Evolutionary conservation across 352 stramenopile species (phyloP), one percentile per base, ranked within the genome.

Genomic region (Globisporangium viniferum): DNA sequence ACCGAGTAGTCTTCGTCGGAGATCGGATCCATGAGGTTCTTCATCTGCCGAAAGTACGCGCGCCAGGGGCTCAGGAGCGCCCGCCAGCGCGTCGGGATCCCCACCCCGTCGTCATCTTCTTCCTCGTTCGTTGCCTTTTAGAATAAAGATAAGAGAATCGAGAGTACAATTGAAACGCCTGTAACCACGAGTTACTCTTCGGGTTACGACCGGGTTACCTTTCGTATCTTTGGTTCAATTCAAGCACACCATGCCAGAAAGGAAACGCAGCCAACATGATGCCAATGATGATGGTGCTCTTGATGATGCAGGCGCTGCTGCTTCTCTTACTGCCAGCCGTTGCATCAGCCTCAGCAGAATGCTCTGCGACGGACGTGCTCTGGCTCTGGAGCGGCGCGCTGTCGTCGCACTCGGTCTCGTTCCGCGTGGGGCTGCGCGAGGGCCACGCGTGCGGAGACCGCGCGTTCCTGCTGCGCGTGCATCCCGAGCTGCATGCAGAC

Each of bases 351-450:
- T 24, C 56, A 20, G n/a, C 33, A 33, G 9, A 53, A 24, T 92
- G 84, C 36, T 67, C 74, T 48, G 68, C 73, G 0, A 74, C 69
- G 0, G 83, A 91, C 53, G 82, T 92, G 59, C 49, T 86, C 36
- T 94, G 86, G 86, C 33, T 94, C 15, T 94, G 86, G 86, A 88
- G 80, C 44, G 86, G 86, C 62, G 83, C 82, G 41, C 69, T 94
- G 48, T 83, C 84, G 53, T 78, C 84, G 49, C 74, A 82, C 35
- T 91, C 84, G 3, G 70, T 94, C 36, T 75, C 59, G n/a, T 91
- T 94, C 69, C 90, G 89, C 56, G 73, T 92, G 54, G 86, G 86
- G 44, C 76, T 94, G 68, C 76, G 76, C 61, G 73, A 79, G 48
- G 79, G 79, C 59, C 76, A 89, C 66, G 39, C 57, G 22, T 93